Conservation (phyloP, 306 rosid genomes). For the Hippophae rhamnoides region DNA sequence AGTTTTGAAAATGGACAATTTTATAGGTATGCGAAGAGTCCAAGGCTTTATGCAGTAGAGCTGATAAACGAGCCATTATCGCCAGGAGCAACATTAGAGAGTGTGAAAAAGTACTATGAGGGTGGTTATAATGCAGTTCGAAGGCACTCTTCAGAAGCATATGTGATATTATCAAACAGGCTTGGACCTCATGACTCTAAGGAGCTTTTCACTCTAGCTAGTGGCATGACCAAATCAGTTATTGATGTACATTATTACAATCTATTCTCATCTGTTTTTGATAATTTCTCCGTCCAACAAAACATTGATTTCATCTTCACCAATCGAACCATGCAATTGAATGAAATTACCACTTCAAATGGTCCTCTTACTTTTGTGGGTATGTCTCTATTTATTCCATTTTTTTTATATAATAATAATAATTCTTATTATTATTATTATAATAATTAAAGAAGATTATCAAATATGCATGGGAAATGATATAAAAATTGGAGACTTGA, state of each 20-base stretch:
- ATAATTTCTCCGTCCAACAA: conserved; percentile 36
- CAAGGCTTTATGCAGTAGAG: conserved; percentile 58
- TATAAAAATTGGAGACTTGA: neutral
- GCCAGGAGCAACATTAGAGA: conserved; percentile 43
- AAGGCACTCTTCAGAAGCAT: conserved; percentile 35
- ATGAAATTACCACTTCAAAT: conserved; percentile 44
- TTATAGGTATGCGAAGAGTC: conserved; percentile 41
- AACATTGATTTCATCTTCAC: conserved; percentile 45
- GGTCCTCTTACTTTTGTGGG: conserved; percentile 73
- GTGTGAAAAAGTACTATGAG: conserved; percentile 43
- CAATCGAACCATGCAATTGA: conserved; percentile 41
- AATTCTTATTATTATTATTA: too few species aligned
- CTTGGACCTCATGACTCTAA: conserved; percentile 29
- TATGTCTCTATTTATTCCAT: conserved; percentile 14
- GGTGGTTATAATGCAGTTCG: conserved; percentile 55
- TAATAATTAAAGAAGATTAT: too few species aligned
- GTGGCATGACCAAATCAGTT: conserved; percentile 32
- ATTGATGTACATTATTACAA: conserved; percentile 68
- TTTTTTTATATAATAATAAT: too few species aligned
- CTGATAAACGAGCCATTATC: conserved; percentile 65
- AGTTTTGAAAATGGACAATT: neutral
- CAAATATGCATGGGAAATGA: too few species aligned
- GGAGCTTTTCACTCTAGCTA: conserved; percentile 53
- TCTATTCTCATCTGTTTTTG: conserved; percentile 29
- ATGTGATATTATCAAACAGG: conserved; percentile 52